Evolutionary conservation across 1,139 yeast species (phyloP).

Genomic region (Kodamaea derodonti): DNA sequence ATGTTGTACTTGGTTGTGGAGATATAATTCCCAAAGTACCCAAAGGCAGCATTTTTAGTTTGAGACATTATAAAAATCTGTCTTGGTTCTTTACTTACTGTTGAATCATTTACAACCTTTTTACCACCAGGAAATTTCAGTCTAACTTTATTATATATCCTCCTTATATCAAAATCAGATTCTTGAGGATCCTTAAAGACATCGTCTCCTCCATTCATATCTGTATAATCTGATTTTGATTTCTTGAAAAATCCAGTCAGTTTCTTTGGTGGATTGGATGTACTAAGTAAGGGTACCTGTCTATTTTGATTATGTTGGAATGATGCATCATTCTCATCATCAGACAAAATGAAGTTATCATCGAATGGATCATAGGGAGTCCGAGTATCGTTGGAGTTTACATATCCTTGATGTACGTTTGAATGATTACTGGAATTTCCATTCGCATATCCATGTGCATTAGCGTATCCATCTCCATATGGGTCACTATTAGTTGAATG

Average conservation of each 20-base stretch:
- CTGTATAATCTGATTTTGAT: slow-evolving; percentile 13
- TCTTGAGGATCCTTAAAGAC: slow-evolving; percentile 9
- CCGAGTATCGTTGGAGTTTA: slow-evolving; percentile 1
- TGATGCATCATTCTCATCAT: slow-evolving; percentile 24
- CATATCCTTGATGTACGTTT: slow-evolving; percentile 8
- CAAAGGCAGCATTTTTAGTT: slow-evolving; percentile 48
- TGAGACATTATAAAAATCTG: slow-evolving; percentile 64
- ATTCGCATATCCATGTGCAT: slow-evolving; percentile 8
- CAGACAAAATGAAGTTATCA: slow-evolving; percentile 33
- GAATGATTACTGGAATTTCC: slow-evolving; percentile 6
- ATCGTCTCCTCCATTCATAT: slow-evolving; percentile 9
- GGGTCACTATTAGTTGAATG: slow-evolving; percentile 1
- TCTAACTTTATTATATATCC: slow-evolving; percentile 44
- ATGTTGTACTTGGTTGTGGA: slow-evolving; percentile 95
- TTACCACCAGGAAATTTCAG: slow-evolving; percentile 28
- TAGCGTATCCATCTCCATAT: slow-evolving; percentile 1
- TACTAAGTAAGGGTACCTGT: slow-evolving; percentile 24
- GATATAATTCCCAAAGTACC: slow-evolving; percentile 79
- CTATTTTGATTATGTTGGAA: slow-evolving; percentile 9
- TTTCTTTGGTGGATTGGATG: slow-evolving; percentile 14
- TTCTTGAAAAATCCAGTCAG: slow-evolving; percentile 13
- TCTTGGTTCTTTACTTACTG: slow-evolving; percentile 47
- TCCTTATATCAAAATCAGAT: slow-evolving; percentile 55
- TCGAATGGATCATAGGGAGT: slow-evolving; percentile 29
- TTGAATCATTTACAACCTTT: slow-evolving; percentile 8